Percentiles rank a stretch among this genome's conserved stretches.
Conservation (phyloP, 169 alveolate species). For the Fabrea salina region DNA sequence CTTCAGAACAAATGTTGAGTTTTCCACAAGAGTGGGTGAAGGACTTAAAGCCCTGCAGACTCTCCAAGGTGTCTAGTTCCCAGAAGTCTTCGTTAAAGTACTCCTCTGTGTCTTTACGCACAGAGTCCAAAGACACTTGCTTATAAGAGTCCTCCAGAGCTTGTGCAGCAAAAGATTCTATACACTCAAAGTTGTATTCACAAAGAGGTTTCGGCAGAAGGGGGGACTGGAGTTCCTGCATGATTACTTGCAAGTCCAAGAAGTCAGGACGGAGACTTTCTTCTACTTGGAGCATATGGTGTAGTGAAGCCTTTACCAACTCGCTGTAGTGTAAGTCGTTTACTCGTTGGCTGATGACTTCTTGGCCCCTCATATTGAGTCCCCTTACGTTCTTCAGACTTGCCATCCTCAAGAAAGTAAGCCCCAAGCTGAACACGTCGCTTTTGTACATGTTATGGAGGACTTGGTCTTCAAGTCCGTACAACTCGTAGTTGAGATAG, state of each 20-base stretch:
- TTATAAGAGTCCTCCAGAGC: no score
- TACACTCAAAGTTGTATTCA: no score
- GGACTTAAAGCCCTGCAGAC: no score
- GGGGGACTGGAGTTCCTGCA: constrained; percentile 6
- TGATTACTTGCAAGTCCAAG: neutral
- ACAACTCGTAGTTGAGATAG: neutral
- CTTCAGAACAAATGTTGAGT: no score
- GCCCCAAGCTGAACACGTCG: constrained; percentile 77
- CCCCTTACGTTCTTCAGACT: constrained; percentile 72
- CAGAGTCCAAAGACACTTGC: no score
- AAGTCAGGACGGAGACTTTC: neutral
- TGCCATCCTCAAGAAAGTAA: constrained; percentile 66
- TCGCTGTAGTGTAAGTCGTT: neutral
- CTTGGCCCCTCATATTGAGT: constrained; percentile 56
- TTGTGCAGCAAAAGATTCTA: no score
- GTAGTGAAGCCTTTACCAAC: neutral
- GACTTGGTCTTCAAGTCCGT: constrained; percentile 31
- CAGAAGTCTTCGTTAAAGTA: no score
- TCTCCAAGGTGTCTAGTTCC: no score
- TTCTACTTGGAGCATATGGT: neutral
- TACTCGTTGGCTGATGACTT: neutral
- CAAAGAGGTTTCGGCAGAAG: no score
- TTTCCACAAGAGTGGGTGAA: no score
- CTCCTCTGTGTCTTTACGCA: no score
- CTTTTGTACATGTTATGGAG: constrained; percentile 73